Percentiles rank a stretch among this genome's conserved stretches.
These are phyloP conservation scores for Hyaloscypha finlandica DNA, from an alignment of 495 filamentous ascomycete genomes.

Conservation along the genomic window DNA sequence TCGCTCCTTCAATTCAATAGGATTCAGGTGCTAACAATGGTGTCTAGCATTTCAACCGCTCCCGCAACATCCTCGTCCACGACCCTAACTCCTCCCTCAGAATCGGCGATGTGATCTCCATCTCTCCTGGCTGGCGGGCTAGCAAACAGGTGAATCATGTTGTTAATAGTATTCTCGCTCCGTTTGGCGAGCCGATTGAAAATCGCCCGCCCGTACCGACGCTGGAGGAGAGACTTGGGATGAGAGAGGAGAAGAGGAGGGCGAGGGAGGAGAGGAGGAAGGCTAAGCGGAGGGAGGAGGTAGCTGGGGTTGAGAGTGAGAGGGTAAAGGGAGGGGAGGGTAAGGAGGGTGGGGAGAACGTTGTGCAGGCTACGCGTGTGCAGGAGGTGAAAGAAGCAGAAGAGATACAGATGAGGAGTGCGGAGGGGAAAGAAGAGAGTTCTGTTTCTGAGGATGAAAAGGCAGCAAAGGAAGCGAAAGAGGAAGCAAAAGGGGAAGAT, in stretches of 20 bases:
- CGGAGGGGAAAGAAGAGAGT: not conserved
- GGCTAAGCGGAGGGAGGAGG: constrained; percentile 31
- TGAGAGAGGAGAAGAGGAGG: constrained; percentile 47
- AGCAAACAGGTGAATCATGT: constrained; percentile 72
- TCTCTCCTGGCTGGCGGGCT: constrained; percentile 65
- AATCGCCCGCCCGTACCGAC: constrained; percentile 65
- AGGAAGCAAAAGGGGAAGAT: not conserved
- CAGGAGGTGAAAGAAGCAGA: not conserved
- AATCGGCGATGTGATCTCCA: constrained; percentile 78
- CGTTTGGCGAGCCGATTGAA: constrained; percentile 63
- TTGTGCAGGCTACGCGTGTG: too few species aligned
- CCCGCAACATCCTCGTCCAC: constrained; percentile 61
- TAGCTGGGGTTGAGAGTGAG: not conserved
- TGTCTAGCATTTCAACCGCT: constrained; percentile 49
- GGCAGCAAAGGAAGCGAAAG: not conserved
- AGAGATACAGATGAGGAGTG: not conserved
- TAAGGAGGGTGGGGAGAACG: too few species aligned
- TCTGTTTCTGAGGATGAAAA: not conserved
- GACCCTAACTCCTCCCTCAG: constrained; percentile 75
- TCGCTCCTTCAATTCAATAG: constrained; percentile 9
- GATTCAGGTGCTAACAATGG: not conserved
- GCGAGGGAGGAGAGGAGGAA: constrained; percentile 53
- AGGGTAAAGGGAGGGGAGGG: not conserved
- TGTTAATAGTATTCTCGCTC: constrained; percentile 75
- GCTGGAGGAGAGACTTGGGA: constrained; percentile 58